A percentile compares a stretch with the other conserved stretches of the same genome.
phyloP scores from a whole-genome alignment of 306 rosid species.

The Fragaria ananassa region DNA sequence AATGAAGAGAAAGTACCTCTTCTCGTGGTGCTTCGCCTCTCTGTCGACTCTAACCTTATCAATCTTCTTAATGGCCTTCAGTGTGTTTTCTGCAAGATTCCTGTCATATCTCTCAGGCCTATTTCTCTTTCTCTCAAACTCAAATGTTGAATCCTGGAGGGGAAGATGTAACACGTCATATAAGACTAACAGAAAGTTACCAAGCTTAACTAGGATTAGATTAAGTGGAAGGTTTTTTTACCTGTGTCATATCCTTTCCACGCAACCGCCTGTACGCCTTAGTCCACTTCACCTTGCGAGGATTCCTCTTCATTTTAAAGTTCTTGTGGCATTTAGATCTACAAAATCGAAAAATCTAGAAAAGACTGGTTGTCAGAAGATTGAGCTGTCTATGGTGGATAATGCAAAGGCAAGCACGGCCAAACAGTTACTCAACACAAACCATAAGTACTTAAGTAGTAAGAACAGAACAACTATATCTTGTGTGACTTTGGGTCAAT shows the following conservation, averaged over 20 bases:
- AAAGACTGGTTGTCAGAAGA: not conserved
- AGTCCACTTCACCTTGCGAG: conserved; percentile 91
- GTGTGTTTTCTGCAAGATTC: conserved; percentile 46
- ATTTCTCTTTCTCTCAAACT: conserved; percentile 91
- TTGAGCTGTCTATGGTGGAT: not conserved
- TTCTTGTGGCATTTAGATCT: conserved; percentile 94
- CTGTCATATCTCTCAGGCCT: conserved; percentile 88
- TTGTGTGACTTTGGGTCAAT: not conserved
- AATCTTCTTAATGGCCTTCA: conserved; percentile 74
- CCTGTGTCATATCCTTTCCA: conserved; percentile 97
- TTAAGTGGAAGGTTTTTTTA: conserved; percentile 14
- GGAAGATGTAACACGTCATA: not conserved
- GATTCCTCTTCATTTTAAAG: conserved; percentile 96
- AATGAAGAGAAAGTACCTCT: conserved; percentile 38
- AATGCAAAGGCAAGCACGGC: not conserved
- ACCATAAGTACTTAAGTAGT: not conserved
- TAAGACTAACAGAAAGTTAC: not conserved
- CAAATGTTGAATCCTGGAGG: conserved; percentile 74
- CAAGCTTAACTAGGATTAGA: not conserved
- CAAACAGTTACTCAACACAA: not conserved
- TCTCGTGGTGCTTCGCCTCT: conserved; percentile 41
- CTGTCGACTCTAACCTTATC: conserved; percentile 57
- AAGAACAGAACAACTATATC: not conserved
- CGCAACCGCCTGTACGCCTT: conserved; percentile 73
- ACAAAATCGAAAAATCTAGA: conserved; percentile 82